A percentile compares a stretch with the other conserved stretches of the same genome.
These are phyloP conservation scores for Mrakia hoshinonis DNA, from an alignment of 768 basidiomycete species.

Conservation along the genomic window DNA sequence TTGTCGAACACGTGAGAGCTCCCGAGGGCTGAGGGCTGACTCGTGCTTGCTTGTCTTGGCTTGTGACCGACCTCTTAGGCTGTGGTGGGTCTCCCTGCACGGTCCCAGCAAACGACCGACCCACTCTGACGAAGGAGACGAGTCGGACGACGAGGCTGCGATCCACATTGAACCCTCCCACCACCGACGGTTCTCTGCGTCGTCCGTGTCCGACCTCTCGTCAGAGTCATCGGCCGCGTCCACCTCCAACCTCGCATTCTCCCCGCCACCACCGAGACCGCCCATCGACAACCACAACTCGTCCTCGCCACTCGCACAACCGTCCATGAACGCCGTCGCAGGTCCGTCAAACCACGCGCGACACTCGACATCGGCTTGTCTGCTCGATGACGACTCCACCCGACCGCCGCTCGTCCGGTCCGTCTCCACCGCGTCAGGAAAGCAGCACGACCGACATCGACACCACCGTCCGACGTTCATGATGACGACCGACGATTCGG, in stretches of 20 bases:
- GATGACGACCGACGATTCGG: slow-evolving; percentile 2
- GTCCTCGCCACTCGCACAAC: not conserved
- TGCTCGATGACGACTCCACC: slow-evolving; percentile 6
- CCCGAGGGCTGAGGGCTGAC: not conserved
- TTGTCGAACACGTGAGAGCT: no score
- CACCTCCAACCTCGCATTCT: slow-evolving; percentile 5
- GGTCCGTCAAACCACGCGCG: not conserved
- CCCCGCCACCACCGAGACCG: not conserved
- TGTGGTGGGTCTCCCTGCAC: slow-evolving; percentile 26
- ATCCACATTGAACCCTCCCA: not conserved
- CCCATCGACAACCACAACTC: not conserved
- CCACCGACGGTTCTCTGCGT: not conserved
- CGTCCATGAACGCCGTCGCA: not conserved
- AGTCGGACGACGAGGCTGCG: not conserved
- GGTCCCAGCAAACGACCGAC: not conserved
- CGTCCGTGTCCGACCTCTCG: slow-evolving; percentile 12
- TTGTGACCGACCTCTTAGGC: not conserved
- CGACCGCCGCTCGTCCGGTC: slow-evolving; percentile 3
- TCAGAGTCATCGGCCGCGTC: slow-evolving; percentile 9
- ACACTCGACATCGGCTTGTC: not conserved
- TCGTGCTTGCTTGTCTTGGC: not conserved
- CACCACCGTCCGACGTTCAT: not conserved
- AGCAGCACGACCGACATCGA: not conserved
- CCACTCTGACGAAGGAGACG: not conserved
- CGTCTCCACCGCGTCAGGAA: not conserved